phyloP scores from a whole-genome alignment of 495 filamentous ascomycete species.

The Hyaloscypha bicolor region DNA sequence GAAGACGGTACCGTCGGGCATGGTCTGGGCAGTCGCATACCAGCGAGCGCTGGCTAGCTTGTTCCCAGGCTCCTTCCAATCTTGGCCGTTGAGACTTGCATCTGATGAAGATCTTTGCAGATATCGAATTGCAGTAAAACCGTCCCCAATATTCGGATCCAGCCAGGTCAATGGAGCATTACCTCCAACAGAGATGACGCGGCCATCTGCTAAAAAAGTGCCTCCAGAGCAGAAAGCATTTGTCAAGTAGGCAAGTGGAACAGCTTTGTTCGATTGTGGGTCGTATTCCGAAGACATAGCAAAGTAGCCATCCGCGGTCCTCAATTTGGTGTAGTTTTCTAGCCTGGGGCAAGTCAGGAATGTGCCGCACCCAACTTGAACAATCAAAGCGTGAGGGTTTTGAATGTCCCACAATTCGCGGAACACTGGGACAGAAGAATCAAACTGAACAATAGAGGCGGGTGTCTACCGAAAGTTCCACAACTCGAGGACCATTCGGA shows the following conservation, averaged over 20 bases:
- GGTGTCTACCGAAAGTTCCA: too few species aligned
- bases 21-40: conserved; percentile 62
- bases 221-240: conserved; percentile 68
- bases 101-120: conserved; percentile 52
- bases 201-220: conserved; percentile 60
- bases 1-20: conserved; percentile 58
- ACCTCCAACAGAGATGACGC: conserved; percentile 56
- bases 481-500: too few species aligned
- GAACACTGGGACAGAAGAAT: too few species aligned
- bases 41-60: conserved; percentile 56
- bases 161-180: conserved; percentile 57
- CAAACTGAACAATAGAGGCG: too few species aligned
- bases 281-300: conserved; percentile 65
- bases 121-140: conserved; percentile 59
- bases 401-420: too few species aligned
- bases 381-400: too few species aligned
- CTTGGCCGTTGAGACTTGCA: conserved; percentile 48
- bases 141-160: conserved; percentile 60
- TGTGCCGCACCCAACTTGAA: too few species aligned
- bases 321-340: conserved; percentile 62
- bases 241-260: conserved; percentile 55
- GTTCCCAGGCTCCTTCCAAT: conserved; percentile 59
- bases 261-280: conserved; percentile 48
- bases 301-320: conserved; percentile 53
- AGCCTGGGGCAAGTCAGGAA: conserved; percentile 25